Percentiles rank a stretch among this genome's conserved stretches.
Evolutionary conservation across 495 filamentous ascomycete genomes (phyloP).

Genomic region (Endocarpon pusillum): DNA sequence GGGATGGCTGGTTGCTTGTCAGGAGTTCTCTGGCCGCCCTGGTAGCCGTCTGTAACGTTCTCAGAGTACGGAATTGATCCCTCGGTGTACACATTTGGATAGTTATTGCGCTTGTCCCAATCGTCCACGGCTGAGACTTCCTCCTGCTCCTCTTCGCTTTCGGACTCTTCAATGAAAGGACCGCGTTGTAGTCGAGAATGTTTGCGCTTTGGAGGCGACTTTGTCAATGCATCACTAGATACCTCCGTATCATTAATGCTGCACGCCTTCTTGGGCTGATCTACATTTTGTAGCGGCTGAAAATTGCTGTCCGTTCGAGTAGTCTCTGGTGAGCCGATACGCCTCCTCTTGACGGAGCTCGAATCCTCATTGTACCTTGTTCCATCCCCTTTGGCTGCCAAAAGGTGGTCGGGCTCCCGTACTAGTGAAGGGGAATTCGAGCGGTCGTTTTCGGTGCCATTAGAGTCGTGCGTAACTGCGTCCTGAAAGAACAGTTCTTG

Average conservation of each 20-base stretch:
- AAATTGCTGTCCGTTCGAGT: no score
- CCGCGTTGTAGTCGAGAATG: conserved; percentile 18
- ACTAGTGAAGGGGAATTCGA: no score
- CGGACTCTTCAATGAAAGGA: conserved; percentile 52
- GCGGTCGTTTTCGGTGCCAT: conserved; percentile 11
- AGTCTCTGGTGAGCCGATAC: no score
- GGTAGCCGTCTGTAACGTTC: no score
- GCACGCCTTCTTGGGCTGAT: conserved; percentile 11
- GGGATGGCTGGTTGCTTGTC: no score
- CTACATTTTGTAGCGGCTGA: conserved; percentile 24
- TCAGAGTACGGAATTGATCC: conserved; percentile 15
- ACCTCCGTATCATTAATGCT: conserved; percentile 11
- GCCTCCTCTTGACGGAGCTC: conserved; percentile 27
- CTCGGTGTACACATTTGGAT: not conserved
- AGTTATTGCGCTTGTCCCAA: not conserved
- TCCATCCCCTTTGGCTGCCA: not conserved
- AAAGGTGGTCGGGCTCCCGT: not conserved
- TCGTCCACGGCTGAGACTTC: conserved; percentile 2
- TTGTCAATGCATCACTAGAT: conserved; percentile 10
- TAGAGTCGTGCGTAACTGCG: conserved; percentile 28
- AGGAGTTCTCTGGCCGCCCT: no score
- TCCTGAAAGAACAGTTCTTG: conserved; percentile 16
- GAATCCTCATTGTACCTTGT: conserved; percentile 34
- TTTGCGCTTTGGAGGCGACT: not conserved
- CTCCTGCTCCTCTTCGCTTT: conserved; percentile 39